Evolutionary conservation across 2,329 filamentous ascomycete species (phyloP).

Genomic region (Botryotinia globosa): DNA sequence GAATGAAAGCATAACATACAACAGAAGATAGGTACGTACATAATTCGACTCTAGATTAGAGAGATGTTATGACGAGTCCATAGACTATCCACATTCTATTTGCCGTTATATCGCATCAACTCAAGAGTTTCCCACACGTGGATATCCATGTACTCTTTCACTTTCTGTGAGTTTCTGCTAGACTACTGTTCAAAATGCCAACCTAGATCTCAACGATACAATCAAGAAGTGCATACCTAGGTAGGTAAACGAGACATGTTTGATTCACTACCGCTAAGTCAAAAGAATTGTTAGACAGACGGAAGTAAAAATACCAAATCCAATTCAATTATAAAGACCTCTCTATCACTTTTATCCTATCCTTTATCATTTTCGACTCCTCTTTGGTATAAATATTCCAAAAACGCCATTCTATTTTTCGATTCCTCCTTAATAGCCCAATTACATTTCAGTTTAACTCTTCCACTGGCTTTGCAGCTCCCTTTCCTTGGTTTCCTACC

Average conservation of each 20-base stretch:
- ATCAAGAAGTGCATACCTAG: not conserved
- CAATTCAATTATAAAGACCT: not conserved
- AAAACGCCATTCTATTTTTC: conserved; percentile 5
- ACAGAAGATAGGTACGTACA: not conserved
- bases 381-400: conserved; percentile 10
- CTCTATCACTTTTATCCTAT: not conserved
- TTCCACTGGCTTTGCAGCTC: not conserved
- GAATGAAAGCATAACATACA: not conserved
- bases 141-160: too few species aligned
- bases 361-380: conserved; percentile 2
- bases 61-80: not conserved
- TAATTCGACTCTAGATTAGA: not conserved
- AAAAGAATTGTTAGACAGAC: not conserved
- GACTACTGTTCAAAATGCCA: not conserved
- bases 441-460: not conserved
- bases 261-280: not conserved
- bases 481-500: conserved; percentile 17
- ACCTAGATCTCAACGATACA: not conserved
- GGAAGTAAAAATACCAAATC: not conserved
- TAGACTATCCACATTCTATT: not conserved
- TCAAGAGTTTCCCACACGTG: not conserved
- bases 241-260: not conserved
- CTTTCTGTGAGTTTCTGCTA: not conserved
- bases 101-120: not conserved
- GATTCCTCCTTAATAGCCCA: not conserved